Base-by-base conservation (phyloP, 257 asterid species). In the Prunella vulgaris region DNA sequence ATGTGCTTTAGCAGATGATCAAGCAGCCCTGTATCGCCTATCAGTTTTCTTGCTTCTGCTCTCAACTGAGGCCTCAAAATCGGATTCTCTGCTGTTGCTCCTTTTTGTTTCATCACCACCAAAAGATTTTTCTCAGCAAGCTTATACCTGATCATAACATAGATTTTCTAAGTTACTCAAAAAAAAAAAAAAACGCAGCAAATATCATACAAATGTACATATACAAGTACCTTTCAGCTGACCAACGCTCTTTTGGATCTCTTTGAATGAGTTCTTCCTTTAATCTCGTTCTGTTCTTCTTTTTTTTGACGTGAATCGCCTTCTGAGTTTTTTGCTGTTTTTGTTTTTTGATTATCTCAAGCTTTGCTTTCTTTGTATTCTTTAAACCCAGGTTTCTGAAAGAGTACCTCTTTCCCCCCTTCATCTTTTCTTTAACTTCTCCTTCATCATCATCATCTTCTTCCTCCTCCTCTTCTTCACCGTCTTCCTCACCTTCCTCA, bases 1-100 rank as follows among this genome's bases (percentile, higher is more conserved):
- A 93, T 84, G 72, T 93, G 99, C 87, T 93, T 93, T 58, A 91
- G 86, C 25, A 93, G 92, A 74, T 93, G 99, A 76, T 93, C 99
- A 54, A 93, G 70, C 22, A 93, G 78, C 56, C 99, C 99, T 0
- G 99, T 94, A 63, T 91, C 97, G 0, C 99, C 99, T 54, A 94
- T 91, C 78, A 54, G 80, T 82, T 94, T 94, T 68, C 97, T 85
- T 40, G 99, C 99, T 79, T 94, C 97, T 37, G 83, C 85, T 74
- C 99, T 87, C 77, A 94, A 80, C 58, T 86, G 86, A 66, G 96
- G 96, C 83, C 99, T 65, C 57, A 94, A 82, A 70, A 94, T 78
- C 0, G 97, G 99, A 25, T 74, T 85, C 53, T 73, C 82, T 28
- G 87, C 84, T 28, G 79, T 81, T 71, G 99, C 96, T 15, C 69